Conservation (phyloP, 192 early-diverging fungal species). For the Entophlyctis luteolus region DNA sequence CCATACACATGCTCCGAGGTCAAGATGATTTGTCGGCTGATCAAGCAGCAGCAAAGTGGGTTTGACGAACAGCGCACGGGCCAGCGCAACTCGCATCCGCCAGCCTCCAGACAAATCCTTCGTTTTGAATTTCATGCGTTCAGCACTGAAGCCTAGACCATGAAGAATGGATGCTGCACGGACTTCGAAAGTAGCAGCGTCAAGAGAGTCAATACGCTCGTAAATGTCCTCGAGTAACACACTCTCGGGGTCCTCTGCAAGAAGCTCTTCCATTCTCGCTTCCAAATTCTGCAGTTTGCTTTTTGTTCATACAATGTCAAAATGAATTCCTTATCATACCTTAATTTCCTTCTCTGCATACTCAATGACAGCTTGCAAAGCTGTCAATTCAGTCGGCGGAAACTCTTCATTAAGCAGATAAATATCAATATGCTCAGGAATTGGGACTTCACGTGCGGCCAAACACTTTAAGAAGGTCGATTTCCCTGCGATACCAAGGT, state of each 20-base stretch:
- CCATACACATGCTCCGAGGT: constrained; percentile 86
- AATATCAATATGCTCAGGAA: constrained; percentile 96
- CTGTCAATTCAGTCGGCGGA: constrained; percentile 86
- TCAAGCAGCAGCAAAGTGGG: constrained; percentile 67
- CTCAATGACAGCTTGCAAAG: constrained; percentile 86
- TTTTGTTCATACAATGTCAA: background rate
- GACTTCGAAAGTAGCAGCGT: constrained; percentile 88
- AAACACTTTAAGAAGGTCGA: constrained; percentile 92
- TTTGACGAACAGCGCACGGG: constrained; percentile 92
- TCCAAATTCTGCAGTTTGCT: constrained; percentile 67
- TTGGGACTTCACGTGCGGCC: constrained; percentile 87
- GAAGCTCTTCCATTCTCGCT: constrained; percentile 83
- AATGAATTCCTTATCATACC: constrained; percentile 27
- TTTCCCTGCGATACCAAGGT: constrained; percentile 50
- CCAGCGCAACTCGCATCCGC: constrained; percentile 98
- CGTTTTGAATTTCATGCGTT: constrained; percentile 86
- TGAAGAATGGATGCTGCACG: constrained; percentile 85
- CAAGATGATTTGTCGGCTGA: constrained; percentile 77
- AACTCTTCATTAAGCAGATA: constrained; percentile 95
- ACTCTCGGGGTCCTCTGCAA: constrained; percentile 80
- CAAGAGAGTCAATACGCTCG: constrained; percentile 92
- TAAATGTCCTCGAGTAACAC: constrained; percentile 88
- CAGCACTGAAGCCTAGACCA: constrained; percentile 89
- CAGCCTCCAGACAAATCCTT: constrained; percentile 99
- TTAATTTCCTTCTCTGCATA: constrained; percentile 85